These are phyloP conservation scores for Boletellus ananiceps DNA, from an alignment of 768 basidiomycete genomes.

Conservation along the genomic window DNA sequence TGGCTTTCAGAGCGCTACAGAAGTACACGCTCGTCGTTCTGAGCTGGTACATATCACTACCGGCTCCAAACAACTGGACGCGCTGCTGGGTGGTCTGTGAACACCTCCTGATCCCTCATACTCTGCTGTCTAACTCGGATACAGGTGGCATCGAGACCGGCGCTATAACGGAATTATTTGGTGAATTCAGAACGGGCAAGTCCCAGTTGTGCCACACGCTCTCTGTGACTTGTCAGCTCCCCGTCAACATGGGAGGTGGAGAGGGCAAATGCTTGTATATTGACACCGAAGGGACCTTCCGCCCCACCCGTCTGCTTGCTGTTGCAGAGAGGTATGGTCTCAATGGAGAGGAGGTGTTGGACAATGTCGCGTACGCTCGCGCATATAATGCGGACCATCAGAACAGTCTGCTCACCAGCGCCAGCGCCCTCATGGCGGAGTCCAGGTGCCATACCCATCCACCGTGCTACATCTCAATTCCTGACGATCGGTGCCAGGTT, in stretches of 20 bases:
- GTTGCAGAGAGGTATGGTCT: conserved; percentile 96
- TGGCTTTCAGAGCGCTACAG: conserved; percentile 97
- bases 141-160: conserved; percentile 96
- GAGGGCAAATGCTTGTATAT: conserved; percentile 99
- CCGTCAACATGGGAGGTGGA: conserved; percentile 96
- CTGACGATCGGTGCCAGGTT: conserved; percentile 53
- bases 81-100: conserved; percentile 78
- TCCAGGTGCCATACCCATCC: conserved; percentile 62
- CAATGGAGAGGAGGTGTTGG: conserved; percentile 95
- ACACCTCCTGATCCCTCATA: not conserved
- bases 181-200: conserved; percentile 98
- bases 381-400: conserved; percentile 99
- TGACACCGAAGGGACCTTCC: conserved; percentile 98
- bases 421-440: conserved; percentile 98
- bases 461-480: not conserved
- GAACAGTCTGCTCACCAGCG: conserved; percentile 79
- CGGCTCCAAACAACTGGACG: conserved; percentile 93
- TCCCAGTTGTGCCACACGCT: conserved; percentile 97
- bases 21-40: conserved; percentile 90
- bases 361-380: conserved; percentile 97
- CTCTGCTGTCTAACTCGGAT: conserved; percentile 14
- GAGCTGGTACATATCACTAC: conserved; percentile 97
- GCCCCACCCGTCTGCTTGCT: conserved; percentile 89
- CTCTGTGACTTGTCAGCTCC: conserved; percentile 96
- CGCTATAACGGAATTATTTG: conserved; percentile 96